Conservation (phyloP, 2,329 filamentous ascomycete species). For the Spiromastix sp. region DNA sequence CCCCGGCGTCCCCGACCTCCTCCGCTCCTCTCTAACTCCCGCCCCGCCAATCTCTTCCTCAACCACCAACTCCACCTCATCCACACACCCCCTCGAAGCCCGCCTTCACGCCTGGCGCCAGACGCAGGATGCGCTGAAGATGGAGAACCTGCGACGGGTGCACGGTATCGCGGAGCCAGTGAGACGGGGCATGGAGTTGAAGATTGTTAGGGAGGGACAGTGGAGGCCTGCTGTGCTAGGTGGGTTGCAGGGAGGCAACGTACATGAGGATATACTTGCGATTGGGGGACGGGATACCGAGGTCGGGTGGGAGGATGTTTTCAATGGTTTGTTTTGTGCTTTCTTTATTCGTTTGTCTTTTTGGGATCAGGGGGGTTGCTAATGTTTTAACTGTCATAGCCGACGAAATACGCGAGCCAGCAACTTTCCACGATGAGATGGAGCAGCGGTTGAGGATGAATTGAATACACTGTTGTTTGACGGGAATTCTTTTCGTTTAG, state of each 20-base stretch:
- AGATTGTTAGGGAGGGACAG: slow-evolving; percentile 64
- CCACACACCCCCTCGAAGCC: slow-evolving; percentile 79
- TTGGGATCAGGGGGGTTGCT: neutral
- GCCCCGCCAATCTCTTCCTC: slow-evolving; percentile 36
- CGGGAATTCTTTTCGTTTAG: too few species aligned
- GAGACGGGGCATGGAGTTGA: slow-evolving; percentile 86
- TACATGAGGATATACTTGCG: slow-evolving; percentile 79
- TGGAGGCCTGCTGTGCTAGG: slow-evolving; percentile 67
- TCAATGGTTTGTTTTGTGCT: slow-evolving; percentile 46
- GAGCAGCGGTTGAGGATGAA: slow-evolving; percentile 82
- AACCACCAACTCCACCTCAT: slow-evolving; percentile 40
- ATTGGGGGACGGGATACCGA: slow-evolving; percentile 60
- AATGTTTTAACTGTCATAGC: slow-evolving; percentile 24
- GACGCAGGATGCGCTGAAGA: slow-evolving; percentile 78
- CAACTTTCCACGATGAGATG: slow-evolving; percentile 83
- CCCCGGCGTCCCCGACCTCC: slow-evolving; percentile 84
- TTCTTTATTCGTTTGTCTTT: slow-evolving; percentile 7
- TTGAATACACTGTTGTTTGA: slow-evolving; percentile 10
- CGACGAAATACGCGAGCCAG: slow-evolving; percentile 59
- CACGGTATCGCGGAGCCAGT: slow-evolving; percentile 92
- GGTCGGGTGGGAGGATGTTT: slow-evolving; percentile 91
- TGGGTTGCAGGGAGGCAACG: slow-evolving; percentile 46
- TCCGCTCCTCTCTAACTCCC: slow-evolving; percentile 73
- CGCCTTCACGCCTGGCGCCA: slow-evolving; percentile 83
- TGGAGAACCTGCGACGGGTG: slow-evolving; percentile 74